phyloP scores from a whole-genome alignment of 352 stramenopile genomes.

The Peronospora farinosa region DNA sequence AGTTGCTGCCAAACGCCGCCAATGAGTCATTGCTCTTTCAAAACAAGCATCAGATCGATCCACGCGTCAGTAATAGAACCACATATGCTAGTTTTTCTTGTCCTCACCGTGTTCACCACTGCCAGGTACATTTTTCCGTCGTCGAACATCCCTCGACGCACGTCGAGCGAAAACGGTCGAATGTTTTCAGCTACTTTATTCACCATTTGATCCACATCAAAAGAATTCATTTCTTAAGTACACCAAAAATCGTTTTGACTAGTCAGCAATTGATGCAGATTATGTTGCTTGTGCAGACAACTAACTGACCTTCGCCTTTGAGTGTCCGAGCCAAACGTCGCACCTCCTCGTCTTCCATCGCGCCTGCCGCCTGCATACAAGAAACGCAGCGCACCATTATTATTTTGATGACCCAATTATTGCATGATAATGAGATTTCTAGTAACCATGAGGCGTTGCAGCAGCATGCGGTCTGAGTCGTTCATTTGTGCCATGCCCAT shows the following conservation, averaged over 20 bases:
- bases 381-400: neutral
- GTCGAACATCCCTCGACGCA: constrained; percentile 72
- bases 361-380: constrained; percentile 42
- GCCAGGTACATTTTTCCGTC: constrained; percentile 78
- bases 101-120: constrained; percentile 66
- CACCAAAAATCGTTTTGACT: neutral
- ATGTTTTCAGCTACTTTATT: constrained; percentile 53
- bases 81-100: neutral
- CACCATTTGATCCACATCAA: constrained; percentile 62
- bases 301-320: constrained; percentile 52
- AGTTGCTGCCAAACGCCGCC: constrained; percentile 67
- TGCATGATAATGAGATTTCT: neutral
- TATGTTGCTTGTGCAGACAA: neutral
- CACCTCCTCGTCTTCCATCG: constrained; percentile 63
- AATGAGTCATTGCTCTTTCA: constrained; percentile 69
- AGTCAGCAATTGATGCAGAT: neutral
- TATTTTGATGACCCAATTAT: neutral
- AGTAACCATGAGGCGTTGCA: constrained; percentile 67
- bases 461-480: constrained; percentile 64
- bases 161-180: constrained; percentile 60
- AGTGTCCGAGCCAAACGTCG: constrained; percentile 44
- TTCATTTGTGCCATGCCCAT: constrained; percentile 18
- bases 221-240: constrained; percentile 36
- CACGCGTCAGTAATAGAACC: constrained; percentile 1
- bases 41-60: neutral